Conservation (phyloP, 805 yeast genomes). For the Metschnikowia similis region DNA sequence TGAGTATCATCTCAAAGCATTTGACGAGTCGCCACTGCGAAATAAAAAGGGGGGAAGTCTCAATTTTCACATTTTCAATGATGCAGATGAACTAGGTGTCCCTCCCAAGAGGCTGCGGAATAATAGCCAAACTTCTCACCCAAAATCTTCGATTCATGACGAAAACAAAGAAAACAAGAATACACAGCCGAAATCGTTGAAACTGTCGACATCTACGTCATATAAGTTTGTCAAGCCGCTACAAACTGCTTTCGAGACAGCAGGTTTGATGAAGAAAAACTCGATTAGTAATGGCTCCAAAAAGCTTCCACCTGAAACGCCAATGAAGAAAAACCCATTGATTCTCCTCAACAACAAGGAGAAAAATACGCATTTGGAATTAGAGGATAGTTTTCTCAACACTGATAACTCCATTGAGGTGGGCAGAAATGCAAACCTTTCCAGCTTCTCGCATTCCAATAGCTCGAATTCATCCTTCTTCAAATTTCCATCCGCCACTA, state of each 20-base stretch:
- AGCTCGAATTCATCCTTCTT: slow-evolving; percentile 34
- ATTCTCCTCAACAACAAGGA: slow-evolving; percentile 26
- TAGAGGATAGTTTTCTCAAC: slow-evolving; percentile 12
- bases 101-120: slow-evolving; percentile 5
- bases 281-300: slow-evolving; percentile 18
- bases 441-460: slow-evolving; percentile 20
- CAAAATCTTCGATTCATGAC: slow-evolving; percentile 5
- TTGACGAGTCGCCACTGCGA: slow-evolving; percentile 18
- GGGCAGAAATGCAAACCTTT: slow-evolving; percentile 28
- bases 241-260: slow-evolving; percentile 75
- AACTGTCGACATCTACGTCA: slow-evolving; percentile 20
- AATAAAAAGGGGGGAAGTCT: slow-evolving; percentile 8
- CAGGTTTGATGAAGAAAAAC: slow-evolving; percentile 62
- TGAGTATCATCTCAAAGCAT: slow-evolving; percentile 7
- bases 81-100: slow-evolving; percentile 6
- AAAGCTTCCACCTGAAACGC: slow-evolving; percentile 42
- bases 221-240: slow-evolving; percentile 76
- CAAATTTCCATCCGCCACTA: slow-evolving; percentile 21
- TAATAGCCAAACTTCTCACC: slow-evolving; percentile 1
- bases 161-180: slow-evolving; percentile 36
- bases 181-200: neutral
- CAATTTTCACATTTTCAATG: slow-evolving; percentile 13
- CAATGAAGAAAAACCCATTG: slow-evolving; percentile 40
- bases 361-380: slow-evolving; percentile 9
- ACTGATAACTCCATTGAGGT: slow-evolving; percentile 32